Evolutionary conservation across 1,284 basidiomycete genomes (phyloP).

Genomic region (Heterobasidion annosum): DNA sequence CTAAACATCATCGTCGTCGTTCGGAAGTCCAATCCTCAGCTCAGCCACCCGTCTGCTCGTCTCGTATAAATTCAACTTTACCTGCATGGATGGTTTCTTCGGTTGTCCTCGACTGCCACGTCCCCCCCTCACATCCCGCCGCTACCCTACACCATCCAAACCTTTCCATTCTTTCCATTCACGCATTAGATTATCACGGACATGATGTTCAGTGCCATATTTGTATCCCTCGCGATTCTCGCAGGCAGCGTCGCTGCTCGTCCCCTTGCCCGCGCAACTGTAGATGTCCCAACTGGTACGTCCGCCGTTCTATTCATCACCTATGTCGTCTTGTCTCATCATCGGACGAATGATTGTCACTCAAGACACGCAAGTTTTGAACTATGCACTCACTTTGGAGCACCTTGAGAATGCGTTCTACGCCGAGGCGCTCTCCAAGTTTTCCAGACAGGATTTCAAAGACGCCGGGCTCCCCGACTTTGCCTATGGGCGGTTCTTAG

Average conservation of each 20-base stretch:
- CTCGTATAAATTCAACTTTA: not conserved
- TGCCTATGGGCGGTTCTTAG: slow-evolving; percentile 37
- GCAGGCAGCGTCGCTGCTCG: slow-evolving; percentile 4
- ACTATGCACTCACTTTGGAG: slow-evolving; percentile 62
- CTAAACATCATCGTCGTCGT: too few species aligned
- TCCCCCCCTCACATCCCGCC: not conserved
- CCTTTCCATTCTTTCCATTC: not conserved
- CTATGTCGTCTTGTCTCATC: not conserved
- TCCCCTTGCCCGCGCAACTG: slow-evolving; percentile 4
- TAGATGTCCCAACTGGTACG: slow-evolving; percentile 7
- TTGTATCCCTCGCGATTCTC: slow-evolving; percentile 7
- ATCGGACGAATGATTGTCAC: too few species aligned
- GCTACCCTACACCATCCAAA: not conserved
- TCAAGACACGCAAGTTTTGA: slow-evolving; percentile 31
- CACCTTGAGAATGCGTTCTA: slow-evolving; percentile 66
- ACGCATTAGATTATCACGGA: not conserved
- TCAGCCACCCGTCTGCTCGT: too few species aligned
- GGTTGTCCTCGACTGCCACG: not conserved
- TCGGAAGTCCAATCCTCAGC: too few species aligned
- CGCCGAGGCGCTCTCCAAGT: slow-evolving; percentile 32
- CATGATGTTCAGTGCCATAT: slow-evolving; percentile 1
- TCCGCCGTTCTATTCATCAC: not conserved
- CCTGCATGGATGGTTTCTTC: not conserved
- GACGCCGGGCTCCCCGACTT: slow-evolving; percentile 42
- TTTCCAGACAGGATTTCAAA: slow-evolving; percentile 38